Evolutionary conservation across 495 filamentous ascomycete species (phyloP).

Genomic region (Penicillium canescens): DNA sequence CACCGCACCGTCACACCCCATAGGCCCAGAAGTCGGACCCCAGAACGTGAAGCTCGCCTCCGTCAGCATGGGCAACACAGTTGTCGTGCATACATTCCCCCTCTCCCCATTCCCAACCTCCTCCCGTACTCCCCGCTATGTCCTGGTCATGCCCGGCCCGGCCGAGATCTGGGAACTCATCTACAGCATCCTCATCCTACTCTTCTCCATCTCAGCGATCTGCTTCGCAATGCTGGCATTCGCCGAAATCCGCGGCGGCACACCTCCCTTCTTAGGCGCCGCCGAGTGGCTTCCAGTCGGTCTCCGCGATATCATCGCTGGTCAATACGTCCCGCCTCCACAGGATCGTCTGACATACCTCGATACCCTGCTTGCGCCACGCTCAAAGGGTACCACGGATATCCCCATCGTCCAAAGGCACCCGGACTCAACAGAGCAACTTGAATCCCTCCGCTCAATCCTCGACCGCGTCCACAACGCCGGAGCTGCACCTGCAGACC

Average conservation of each 20-base stretch:
- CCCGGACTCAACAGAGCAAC: not conserved
- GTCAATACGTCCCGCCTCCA: conserved; percentile 16
- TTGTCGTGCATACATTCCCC: conserved; percentile 81
- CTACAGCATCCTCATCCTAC: conserved; percentile 47
- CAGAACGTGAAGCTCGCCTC: conserved; percentile 80
- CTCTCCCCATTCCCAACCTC: conserved; percentile 56
- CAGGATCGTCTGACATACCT: conserved; percentile 20
- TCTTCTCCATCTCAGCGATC: conserved; percentile 55
- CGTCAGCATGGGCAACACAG: conserved; percentile 79
- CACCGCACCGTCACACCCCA: conserved; percentile 52
- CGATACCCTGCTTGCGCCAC: conserved; percentile 12
- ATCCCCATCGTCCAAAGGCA: not conserved
- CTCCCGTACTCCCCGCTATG: conserved; percentile 61
- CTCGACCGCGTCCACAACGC: conserved; percentile 27
- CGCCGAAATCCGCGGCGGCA: conserved; percentile 64
- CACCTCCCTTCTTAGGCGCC: conserved; percentile 57
- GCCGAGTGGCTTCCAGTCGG: conserved; percentile 42
- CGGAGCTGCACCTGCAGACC: conserved; percentile 24
- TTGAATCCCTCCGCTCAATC: conserved; percentile 23
- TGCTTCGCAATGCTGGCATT: conserved; percentile 64
- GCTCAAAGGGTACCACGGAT: not conserved
- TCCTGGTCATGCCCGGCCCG: conserved; percentile 58
- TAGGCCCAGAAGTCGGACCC: conserved; percentile 44
- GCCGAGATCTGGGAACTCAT: conserved; percentile 49
- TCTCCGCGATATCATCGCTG: conserved; percentile 31